These are phyloP conservation scores for Globisporangium splendens DNA, from an alignment of 352 stramenopile genomes.

Conservation along the genomic window DNA sequence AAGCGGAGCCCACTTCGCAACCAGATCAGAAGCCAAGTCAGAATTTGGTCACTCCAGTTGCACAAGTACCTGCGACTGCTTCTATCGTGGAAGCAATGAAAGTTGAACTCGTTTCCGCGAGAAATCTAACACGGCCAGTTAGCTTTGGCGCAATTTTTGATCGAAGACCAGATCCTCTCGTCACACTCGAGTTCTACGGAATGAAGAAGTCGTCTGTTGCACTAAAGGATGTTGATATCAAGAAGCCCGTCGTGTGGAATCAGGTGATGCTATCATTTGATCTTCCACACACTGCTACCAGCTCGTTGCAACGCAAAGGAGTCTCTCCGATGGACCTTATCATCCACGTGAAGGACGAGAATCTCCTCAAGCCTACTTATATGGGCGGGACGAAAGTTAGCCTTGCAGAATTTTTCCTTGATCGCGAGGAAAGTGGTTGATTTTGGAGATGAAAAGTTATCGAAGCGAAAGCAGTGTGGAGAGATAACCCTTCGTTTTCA, in stretches of 20 bases:
- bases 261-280: slow-evolving; percentile 20
- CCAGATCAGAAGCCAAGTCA: too few species aligned
- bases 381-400: slow-evolving; percentile 36
- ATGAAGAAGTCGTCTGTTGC: slow-evolving; percentile 13
- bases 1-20: too few species aligned
- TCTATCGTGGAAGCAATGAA: slow-evolving; percentile 15
- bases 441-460: slow-evolving; percentile 31
- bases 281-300: slow-evolving; percentile 7
- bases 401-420: slow-evolving; percentile 27
- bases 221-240: slow-evolving; percentile 37
- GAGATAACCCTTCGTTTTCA: slow-evolving; percentile 35
- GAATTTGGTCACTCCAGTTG: too few species aligned
- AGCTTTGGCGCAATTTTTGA: slow-evolving; percentile 34
- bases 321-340: slow-evolving; percentile 18
- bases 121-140: slow-evolving; percentile 23
- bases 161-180: slow-evolving; percentile 34
- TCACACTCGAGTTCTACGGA: slow-evolving; percentile 29
- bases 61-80: too few species aligned
- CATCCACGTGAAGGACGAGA: slow-evolving; percentile 38
- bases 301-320: slow-evolving; percentile 14
- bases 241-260: slow-evolving; percentile 28
- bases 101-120: slow-evolving; percentile 27
- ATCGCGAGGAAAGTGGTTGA: slow-evolving; percentile 4
- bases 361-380: slow-evolving; percentile 38
- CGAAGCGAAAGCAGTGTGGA: slow-evolving; percentile 31